A percentile compares a stretch with the other conserved stretches of the same genome.
Conservation (phyloP, 441 rosid species). For the Adansonia rubrostipa region DNA sequence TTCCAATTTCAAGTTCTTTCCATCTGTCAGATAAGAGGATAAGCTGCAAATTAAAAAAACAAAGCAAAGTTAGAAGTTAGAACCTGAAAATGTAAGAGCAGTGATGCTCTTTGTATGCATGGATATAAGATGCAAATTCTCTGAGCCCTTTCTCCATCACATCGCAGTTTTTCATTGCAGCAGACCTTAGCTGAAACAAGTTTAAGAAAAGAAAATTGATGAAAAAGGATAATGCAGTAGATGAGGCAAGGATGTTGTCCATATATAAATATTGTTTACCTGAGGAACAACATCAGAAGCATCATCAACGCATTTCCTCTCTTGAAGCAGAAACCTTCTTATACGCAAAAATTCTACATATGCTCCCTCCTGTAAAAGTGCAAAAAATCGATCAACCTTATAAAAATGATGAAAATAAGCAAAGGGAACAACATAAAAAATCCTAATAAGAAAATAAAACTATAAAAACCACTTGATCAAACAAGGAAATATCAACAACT, state of each 20-base stretch:
- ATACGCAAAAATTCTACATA: conserved; percentile 77
- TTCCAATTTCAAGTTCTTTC: conserved; percentile 87
- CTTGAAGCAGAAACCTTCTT: conserved; percentile 72
- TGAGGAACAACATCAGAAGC: conserved; percentile 66
- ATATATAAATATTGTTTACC: conserved; percentile 43
- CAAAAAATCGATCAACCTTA: conserved; percentile 18
- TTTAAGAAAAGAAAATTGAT: conserved; percentile 18
- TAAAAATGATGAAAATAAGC: neutral
- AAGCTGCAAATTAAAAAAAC: neutral
- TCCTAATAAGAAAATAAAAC: conserved; percentile 7
- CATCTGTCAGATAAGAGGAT: conserved; percentile 48
- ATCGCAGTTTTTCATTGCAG: conserved; percentile 77
- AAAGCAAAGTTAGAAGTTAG: conserved; percentile 12
- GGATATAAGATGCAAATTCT: conserved; percentile 85
- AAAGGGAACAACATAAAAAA: neutral
- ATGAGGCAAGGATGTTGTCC: conserved; percentile 2
- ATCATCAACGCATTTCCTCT: conserved; percentile 53
- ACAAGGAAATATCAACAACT: neutral
- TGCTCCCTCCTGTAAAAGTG: conserved; percentile 72
- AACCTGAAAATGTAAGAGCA: conserved; percentile 81
- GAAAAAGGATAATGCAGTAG: neutral
- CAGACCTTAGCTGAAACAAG: conserved; percentile 63
- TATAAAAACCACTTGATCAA: neutral
- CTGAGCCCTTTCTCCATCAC: conserved; percentile 87
- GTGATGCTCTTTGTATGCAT: conserved; percentile 87